phyloP scores from a whole-genome alignment of 2,329 filamentous ascomycete genomes.

The Trichoderma sp. region DNA sequence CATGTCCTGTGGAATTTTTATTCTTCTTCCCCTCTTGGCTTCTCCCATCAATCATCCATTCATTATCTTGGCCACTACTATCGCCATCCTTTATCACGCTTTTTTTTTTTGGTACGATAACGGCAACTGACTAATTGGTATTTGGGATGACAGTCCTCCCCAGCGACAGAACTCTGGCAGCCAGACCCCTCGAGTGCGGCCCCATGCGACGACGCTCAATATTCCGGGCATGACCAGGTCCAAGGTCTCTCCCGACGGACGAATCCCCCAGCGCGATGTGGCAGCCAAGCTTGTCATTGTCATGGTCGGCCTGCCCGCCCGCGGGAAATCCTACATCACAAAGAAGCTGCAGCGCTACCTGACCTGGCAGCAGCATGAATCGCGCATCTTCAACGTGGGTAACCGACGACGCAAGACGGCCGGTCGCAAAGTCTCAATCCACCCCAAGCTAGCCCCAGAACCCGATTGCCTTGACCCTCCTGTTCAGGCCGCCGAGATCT shows the following conservation, averaged over 20 bases:
- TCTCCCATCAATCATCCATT: not conserved
- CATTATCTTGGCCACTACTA: not conserved
- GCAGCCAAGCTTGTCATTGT: constrained; percentile 96
- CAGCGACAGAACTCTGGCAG: constrained; percentile 72
- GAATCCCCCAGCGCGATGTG: constrained; percentile 90
- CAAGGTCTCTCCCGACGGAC: constrained; percentile 90
- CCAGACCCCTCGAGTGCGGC: constrained; percentile 74
- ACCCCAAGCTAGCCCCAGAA: constrained; percentile 39
- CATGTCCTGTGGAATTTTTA: not conserved
- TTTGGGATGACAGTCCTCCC: constrained; percentile 57
- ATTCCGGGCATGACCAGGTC: constrained; percentile 96
- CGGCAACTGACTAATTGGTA: not conserved
- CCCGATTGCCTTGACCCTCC: constrained; percentile 47
- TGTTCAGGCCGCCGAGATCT: constrained; percentile 57
- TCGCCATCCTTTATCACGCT: not conserved
- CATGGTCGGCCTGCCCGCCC: constrained; percentile 94
- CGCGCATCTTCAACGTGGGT: constrained; percentile 95
- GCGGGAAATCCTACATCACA: constrained; percentile 98
- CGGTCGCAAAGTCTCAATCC: constrained; percentile 50
- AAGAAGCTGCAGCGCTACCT: constrained; percentile 96
- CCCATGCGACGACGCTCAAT: constrained; percentile 91
- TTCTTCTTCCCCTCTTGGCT: too few species aligned
- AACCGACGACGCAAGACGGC: constrained; percentile 82
- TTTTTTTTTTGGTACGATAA: not conserved
- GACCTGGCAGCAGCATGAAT: constrained; percentile 96